A percentile compares a stretch with the other conserved stretches of the same genome.
Evolutionary conservation across 495 filamentous ascomycete genomes (phyloP).

Genomic region (Recurvomyces mirabilis): DNA sequence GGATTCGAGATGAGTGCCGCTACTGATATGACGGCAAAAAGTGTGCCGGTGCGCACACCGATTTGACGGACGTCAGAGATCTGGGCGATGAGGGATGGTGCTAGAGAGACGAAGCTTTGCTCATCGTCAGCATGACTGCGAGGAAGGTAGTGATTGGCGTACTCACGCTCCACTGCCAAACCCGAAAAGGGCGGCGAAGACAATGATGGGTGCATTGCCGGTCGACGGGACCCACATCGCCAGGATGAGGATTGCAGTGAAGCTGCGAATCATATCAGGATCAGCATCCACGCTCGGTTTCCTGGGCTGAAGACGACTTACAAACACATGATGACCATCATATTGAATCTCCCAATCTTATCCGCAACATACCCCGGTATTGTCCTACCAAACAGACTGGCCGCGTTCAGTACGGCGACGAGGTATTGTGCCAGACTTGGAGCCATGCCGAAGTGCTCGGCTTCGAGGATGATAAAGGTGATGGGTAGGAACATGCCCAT

Average conservation of each 20-base stretch:
- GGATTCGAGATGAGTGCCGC: conserved; percentile 60
- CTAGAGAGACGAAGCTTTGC: conserved; percentile 54
- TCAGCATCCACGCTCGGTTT: not conserved
- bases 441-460: conserved; percentile 48
- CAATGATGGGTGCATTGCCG: conserved; percentile 50
- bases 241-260: conserved; percentile 53
- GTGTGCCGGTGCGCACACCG: conserved; percentile 57
- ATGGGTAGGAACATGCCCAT: conserved; percentile 43
- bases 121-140: not conserved
- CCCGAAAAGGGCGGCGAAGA: conserved; percentile 57
- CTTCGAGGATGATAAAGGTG: conserved; percentile 56
- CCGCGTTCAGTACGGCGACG: conserved; percentile 60
- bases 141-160: not conserved
- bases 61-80: conserved; percentile 64
- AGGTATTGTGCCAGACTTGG: conserved; percentile 48
- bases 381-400: conserved; percentile 63
- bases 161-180: conserved; percentile 65
- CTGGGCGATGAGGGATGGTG: conserved; percentile 53
- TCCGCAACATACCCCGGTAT: conserved; percentile 63
- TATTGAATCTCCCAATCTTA: conserved; percentile 61
- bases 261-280: conserved; percentile 8
- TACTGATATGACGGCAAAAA: conserved; percentile 52
- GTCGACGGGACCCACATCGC: conserved; percentile 57
- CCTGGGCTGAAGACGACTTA: not conserved
- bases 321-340: conserved; percentile 51